Percentiles rank a stretch among this genome's conserved stretches.
phyloP scores from a whole-genome alignment of 257 asterid species.

The Capsicum chinense region DNA sequence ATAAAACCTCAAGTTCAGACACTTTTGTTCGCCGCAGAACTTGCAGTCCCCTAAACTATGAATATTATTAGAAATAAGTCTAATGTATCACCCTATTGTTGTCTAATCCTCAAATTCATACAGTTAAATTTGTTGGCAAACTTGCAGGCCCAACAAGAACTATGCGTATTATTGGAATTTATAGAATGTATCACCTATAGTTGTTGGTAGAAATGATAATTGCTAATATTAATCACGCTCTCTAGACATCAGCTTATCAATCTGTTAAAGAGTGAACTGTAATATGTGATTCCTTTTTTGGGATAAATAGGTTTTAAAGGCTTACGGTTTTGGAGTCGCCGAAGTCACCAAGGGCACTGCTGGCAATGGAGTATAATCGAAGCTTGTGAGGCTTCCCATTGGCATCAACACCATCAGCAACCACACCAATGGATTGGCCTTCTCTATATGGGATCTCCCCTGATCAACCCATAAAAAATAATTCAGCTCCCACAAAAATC shows the following conservation, averaged over 20 bases:
- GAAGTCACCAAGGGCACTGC: constrained; percentile 97
- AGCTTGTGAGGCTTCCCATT: constrained; percentile 97
- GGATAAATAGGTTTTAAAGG: background rate
- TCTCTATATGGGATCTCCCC: constrained; percentile 84
- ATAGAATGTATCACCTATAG: background rate
- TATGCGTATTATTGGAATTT: background rate
- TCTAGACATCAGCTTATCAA: background rate
- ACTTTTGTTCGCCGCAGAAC: background rate
- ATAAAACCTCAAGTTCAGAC: constrained; percentile 1
- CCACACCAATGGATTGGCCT: constrained; percentile 94
- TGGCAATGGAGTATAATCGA: constrained; percentile 91
- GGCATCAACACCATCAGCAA: constrained; percentile 90
- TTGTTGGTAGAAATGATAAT: background rate
- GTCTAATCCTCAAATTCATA: no score
- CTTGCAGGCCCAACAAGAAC: background rate
- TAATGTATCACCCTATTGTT: background rate
- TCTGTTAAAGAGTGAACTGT: background rate
- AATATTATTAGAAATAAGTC: background rate
- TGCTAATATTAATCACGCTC: background rate
- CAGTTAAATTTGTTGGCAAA: background rate
- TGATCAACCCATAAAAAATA: constrained; percentile 39
- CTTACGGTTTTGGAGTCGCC: constrained; percentile 98
- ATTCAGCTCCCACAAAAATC: constrained; percentile 8
- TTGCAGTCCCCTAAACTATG: background rate
- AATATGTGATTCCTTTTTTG: background rate